These are phyloP conservation scores for Hydnomerulius pinastri DNA, from an alignment of 768 basidiomycete species.

Conservation along the genomic window DNA sequence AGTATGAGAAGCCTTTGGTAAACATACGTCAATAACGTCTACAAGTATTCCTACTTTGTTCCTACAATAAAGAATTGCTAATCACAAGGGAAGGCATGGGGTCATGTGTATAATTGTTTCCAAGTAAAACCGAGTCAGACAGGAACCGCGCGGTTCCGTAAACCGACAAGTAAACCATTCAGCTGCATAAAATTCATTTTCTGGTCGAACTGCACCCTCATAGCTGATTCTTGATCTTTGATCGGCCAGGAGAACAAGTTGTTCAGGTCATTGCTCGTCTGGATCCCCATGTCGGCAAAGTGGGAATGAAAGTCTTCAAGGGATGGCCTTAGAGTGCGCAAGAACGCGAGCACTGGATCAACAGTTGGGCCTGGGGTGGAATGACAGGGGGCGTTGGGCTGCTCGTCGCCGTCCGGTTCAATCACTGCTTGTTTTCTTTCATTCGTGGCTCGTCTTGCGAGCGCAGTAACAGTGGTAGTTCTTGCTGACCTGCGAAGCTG, in stretches of 20 bases:
- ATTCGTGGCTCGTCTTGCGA: background rate
- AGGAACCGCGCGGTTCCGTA: background rate
- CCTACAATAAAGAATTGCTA: no score
- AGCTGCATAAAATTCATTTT: constrained; percentile 6
- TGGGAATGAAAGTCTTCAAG: constrained; percentile 1
- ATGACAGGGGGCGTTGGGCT: background rate
- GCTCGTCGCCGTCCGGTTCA: background rate
- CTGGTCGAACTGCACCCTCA: constrained; percentile 1
- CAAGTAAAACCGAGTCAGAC: background rate
- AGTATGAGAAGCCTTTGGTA: constrained; percentile 8
- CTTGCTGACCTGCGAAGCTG: background rate
- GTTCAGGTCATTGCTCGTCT: background rate
- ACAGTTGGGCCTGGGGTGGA: background rate
- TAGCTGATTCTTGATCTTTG: background rate
- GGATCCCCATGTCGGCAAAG: constrained; percentile 5
- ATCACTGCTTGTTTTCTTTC: background rate
- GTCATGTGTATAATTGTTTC: background rate
- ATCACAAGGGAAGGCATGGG: no score
- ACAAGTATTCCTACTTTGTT: background rate
- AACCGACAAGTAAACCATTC: constrained; percentile 1
- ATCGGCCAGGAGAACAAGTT: constrained; percentile 5
- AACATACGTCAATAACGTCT: constrained; percentile 12
- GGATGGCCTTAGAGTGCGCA: constrained; percentile 3
- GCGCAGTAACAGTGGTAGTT: no score
- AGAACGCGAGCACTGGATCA: constrained; percentile 3